phyloP scores from a whole-genome alignment of 257 asterid genomes.

The Fraxinus anomala region DNA sequence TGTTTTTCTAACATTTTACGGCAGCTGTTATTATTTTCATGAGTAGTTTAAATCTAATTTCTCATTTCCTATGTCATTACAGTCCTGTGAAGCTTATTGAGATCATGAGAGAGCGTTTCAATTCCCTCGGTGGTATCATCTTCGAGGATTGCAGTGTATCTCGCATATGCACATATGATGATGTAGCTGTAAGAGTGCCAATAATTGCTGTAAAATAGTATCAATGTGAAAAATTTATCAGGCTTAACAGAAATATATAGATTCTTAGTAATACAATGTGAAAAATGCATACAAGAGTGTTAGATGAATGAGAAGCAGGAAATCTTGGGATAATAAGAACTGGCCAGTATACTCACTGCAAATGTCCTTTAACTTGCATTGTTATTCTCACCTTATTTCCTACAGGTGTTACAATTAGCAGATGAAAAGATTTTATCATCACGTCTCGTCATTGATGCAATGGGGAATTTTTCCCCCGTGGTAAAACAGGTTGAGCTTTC shows the following conservation, averaged over 20 bases:
- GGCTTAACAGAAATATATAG: neutral
- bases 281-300: neutral
- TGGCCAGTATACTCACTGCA: constrained; percentile 1
- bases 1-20: neutral
- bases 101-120: constrained; percentile 64
- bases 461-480: constrained; percentile 97
- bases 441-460: constrained; percentile 84
- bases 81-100: constrained; percentile 90
- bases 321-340: neutral
- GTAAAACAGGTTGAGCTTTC: constrained; percentile 73
- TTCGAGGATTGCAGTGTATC: constrained; percentile 77
- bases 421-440: constrained; percentile 76
- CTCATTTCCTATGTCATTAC: constrained; percentile 16
- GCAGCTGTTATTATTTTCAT: neutral
- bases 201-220: constrained; percentile 20
- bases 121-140: constrained; percentile 76
- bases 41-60: neutral
- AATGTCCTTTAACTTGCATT: constrained; percentile 1
- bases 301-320: constrained; percentile 11
- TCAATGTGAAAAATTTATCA: neutral
- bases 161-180: constrained; percentile 62
- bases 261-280: neutral
- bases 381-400: neutral
- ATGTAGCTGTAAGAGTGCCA: constrained; percentile 74
- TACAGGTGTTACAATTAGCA: constrained; percentile 65